phyloP scores from a whole-genome alignment of 371 early-diverging fungal genomes.

The Mucor piriformis region DNA sequence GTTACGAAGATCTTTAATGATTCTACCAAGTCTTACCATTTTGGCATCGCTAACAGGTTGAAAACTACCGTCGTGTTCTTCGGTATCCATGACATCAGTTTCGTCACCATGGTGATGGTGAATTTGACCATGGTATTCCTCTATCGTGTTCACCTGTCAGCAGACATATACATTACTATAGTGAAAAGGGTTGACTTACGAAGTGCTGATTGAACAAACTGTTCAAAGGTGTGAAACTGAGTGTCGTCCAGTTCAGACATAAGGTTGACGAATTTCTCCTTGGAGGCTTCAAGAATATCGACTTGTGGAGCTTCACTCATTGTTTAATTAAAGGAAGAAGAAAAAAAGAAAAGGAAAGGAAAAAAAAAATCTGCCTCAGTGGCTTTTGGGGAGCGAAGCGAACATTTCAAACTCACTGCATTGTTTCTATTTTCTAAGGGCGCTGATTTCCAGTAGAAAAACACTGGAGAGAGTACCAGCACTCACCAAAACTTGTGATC shows the following conservation, averaged over 20 bases:
- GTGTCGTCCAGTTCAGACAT: slow-evolving; percentile 52
- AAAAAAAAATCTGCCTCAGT: background rate
- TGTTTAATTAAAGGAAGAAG: background rate
- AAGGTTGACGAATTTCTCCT: slow-evolving; percentile 57
- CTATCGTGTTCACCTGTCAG: too few species aligned
- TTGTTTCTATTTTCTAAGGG: background rate
- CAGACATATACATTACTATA: too few species aligned
- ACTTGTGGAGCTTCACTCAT: slow-evolving; percentile 21
- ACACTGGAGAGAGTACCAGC: slow-evolving; percentile 41
- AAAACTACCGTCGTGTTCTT: slow-evolving; percentile 32
- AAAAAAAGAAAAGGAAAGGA: background rate
- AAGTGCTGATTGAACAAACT: slow-evolving; percentile 58
- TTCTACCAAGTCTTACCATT: slow-evolving; percentile 48
- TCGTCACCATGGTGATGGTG: slow-evolving; percentile 28
- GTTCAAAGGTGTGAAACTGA: slow-evolving; percentile 56
- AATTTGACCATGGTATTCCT: slow-evolving; percentile 45
- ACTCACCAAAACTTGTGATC: slow-evolving; percentile 25
- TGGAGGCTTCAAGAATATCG: slow-evolving; percentile 42
- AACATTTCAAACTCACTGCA: too few species aligned
- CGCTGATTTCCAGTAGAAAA: slow-evolving; percentile 35
- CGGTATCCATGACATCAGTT: slow-evolving; percentile 25
- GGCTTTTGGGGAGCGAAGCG: background rate
- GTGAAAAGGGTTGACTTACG: slow-evolving; percentile 31
- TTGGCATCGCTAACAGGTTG: slow-evolving; percentile 49
- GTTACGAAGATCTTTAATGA: slow-evolving; percentile 59